These are phyloP conservation scores for Apiotrichum sp. DNA, from an alignment of 1,284 basidiomycete genomes.

Conservation along the genomic window DNA sequence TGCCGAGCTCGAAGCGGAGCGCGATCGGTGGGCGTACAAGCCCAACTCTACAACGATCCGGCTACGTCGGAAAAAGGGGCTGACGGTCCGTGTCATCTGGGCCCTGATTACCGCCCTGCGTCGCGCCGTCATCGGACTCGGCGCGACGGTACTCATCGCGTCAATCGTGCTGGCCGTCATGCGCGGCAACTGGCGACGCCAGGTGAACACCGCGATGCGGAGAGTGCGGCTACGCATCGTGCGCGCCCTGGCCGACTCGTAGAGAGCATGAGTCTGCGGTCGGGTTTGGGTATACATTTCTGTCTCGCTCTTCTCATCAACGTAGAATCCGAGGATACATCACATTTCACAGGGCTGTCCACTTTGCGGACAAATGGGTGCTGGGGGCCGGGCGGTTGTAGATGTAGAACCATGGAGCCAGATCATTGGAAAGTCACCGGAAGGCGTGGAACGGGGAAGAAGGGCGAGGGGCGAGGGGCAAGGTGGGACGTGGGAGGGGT, in stretches of 20 bases:
- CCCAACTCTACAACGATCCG: slow-evolving; percentile 19
- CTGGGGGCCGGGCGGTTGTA: no score
- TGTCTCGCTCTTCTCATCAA: no score
- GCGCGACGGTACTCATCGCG: slow-evolving; percentile 27
- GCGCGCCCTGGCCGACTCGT: neutral
- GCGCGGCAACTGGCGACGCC: slow-evolving; percentile 28
- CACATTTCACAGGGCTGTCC: no score
- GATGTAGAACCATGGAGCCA: no score
- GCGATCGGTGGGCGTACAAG: slow-evolving; percentile 17
- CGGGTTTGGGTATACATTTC: no score
- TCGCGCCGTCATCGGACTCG: slow-evolving; percentile 33
- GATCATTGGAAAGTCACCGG: no score
- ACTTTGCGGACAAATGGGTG: no score
- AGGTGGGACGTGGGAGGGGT: no score
- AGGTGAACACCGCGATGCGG: slow-evolving; percentile 1
- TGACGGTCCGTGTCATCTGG: slow-evolving; percentile 30
- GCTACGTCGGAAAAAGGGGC: slow-evolving; percentile 13
- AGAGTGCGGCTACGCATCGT: slow-evolving; percentile 9
- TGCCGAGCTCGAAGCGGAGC: slow-evolving; percentile 26
- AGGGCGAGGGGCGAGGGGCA: no score
- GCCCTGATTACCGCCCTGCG: slow-evolving; percentile 28
- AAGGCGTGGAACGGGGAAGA: no score
- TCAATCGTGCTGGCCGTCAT: slow-evolving; percentile 25
- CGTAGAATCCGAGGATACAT: no score
- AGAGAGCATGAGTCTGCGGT: no score